Evolutionary conservation across 2,329 filamentous ascomycete species (phyloP).

Genomic region (Alternaria consortialis): DNA sequence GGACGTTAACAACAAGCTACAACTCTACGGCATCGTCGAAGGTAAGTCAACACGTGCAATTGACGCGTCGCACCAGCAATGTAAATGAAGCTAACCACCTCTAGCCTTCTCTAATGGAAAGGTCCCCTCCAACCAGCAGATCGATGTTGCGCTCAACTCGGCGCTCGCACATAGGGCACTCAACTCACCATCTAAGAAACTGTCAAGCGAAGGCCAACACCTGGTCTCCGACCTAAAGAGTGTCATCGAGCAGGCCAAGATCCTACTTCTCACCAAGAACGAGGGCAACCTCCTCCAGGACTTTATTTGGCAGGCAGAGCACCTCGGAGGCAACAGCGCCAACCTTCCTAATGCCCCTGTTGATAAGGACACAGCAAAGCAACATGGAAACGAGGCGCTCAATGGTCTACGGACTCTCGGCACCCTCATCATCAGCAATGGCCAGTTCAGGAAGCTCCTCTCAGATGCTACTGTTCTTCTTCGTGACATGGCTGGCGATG

Average conservation of each 20-base stretch:
- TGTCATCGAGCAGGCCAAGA: constrained; percentile 85
- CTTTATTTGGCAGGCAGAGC: constrained; percentile 93
- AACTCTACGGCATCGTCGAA: constrained; percentile 87
- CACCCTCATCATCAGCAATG: constrained; percentile 90
- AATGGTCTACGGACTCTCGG: constrained; percentile 89
- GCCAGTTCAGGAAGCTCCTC: constrained; percentile 92
- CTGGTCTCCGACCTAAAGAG: constrained; percentile 80
- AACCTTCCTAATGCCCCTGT: constrained; percentile 71
- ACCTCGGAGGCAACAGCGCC: constrained; percentile 72
- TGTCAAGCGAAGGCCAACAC: constrained; percentile 83
- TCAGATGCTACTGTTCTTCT: constrained; percentile 80
- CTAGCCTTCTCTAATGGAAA: constrained; percentile 87
- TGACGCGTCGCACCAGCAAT: not conserved
- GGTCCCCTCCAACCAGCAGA: constrained; percentile 93
- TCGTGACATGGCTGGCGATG: constrained; percentile 91
- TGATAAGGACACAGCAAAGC: constrained; percentile 77
- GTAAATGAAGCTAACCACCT: constrained; percentile 26
- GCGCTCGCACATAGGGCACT: constrained; percentile 77
- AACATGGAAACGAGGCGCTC: constrained; percentile 83
- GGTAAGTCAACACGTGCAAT: constrained; percentile 55
- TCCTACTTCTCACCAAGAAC: constrained; percentile 90
- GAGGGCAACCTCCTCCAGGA: constrained; percentile 93
- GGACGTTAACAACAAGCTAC: constrained; percentile 91
- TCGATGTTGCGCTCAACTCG: constrained; percentile 93
- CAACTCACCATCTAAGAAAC: constrained; percentile 73